Base-by-base conservation (phyloP, 768 basidiomycete genomes). In the Tylopilus felleus region DNA sequence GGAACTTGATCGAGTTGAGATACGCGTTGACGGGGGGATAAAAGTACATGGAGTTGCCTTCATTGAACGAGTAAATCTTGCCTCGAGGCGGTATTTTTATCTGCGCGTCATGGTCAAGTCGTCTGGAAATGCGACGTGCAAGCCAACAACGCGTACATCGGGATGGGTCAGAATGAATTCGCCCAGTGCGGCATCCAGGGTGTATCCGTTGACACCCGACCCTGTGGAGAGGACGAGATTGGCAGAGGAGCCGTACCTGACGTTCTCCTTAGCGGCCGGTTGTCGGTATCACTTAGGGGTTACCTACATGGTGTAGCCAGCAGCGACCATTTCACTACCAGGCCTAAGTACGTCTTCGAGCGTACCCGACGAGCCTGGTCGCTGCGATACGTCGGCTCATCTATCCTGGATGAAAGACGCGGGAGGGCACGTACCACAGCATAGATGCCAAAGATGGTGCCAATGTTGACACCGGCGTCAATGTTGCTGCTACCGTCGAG, bases 41-140 rank as follows among this genome's bases (percentile, higher is more conserved):
- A 78, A 97, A 98, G 75, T 95, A 95, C 80, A 92, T 79, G 29
- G 93, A 83, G 76, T 99, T 99, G 57, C 97, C 97, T 75, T 99
- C 97, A 71, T 99, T 99, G 80, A 98, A 96, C 4, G 95, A 98
- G 77, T 99, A 99, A 67, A 99, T 99, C 76, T 98, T 98, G 61
- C 97, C 97, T 47, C 97, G 86, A 10, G 84, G 60, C 8, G 97
- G 97, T 60, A 99, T 92, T 73, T 84, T 82, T 73, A 99, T 99
- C 89, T 91, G 65, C 22, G 19, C 16, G 12, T 17, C 50, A 25
- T 12, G 16, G 23, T 60, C 51, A 53, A 14, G 35, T 49, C 38
- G 33, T 41, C 25, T 49, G 52, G 47, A 23, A 22, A 22, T 9
- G 36, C 38, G 35, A 25, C 23, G 2, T 25, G 51, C 54, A 48